phyloP scores from a whole-genome alignment of 2,329 filamentous ascomycete species.

The Monilinia fructicola region DNA sequence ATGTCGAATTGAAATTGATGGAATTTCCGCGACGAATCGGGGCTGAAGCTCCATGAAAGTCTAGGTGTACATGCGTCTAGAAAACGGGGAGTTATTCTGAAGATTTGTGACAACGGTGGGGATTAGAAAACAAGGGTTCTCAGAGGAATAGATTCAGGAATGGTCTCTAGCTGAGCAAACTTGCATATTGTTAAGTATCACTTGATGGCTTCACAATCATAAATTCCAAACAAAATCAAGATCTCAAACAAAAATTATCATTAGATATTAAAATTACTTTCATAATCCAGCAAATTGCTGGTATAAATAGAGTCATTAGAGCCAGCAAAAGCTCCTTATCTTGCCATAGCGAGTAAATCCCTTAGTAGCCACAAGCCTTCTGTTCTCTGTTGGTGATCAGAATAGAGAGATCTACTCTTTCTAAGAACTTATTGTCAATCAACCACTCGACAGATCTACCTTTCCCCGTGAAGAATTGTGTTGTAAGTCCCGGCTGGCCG shows the following conservation, averaged over 20 bases:
- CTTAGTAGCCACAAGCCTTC: slow-evolving; percentile 9
- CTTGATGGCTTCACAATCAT: neutral
- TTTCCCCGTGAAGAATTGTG: slow-evolving; percentile 2
- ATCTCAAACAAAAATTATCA: neutral
- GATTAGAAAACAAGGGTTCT: neutral
- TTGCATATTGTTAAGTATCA: neutral
- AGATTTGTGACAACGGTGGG: neutral
- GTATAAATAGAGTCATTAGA: neutral
- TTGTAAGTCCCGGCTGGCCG: slow-evolving; percentile 19
- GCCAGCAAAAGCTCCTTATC: no score
- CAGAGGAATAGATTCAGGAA: neutral
- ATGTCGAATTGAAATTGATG: neutral
- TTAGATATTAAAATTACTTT: neutral
- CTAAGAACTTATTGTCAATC: neutral
- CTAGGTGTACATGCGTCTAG: neutral
- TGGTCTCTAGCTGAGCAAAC: neutral
- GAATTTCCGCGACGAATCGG: neutral
- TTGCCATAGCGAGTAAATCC: neutral
- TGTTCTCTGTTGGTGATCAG: slow-evolving; percentile 12
- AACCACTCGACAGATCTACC: neutral
- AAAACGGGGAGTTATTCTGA: neutral
- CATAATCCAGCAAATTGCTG: neutral
- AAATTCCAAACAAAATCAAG: no score
- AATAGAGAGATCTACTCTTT: slow-evolving; percentile 14
- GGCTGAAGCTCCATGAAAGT: neutral